Evolutionary conservation across 2,329 filamentous ascomycete genomes (phyloP), one percentile per base, ranked within the genome.

Genomic region (Alternaria burnsii): DNA sequence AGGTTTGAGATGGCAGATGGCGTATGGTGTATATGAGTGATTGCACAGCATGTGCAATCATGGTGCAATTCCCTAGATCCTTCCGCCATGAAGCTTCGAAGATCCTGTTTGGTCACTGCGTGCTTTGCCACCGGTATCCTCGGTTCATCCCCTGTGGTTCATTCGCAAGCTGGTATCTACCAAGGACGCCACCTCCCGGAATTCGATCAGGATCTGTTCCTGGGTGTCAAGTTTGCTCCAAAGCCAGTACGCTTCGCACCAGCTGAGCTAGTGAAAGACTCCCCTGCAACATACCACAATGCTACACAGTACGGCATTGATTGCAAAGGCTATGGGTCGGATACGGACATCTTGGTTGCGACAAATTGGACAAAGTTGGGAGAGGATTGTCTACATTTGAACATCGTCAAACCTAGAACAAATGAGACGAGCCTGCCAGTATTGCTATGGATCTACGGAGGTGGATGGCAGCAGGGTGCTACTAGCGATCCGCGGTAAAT

Each of bases 301-400:
- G 69, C 40, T 2, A 70, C 68, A 0, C 62, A 67, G 43, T 75
- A 75, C 59, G 72, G 72, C 9, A 12, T 72, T 16, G 72, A 75
- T 32, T 75, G 72, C 53, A 61, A 58, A 0, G 72, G 70, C 3
- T 75, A 75, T 59, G 72, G 72, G 0, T 68, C 65, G 9, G 72
- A 75, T 34, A 74, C 71, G 0, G 70, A 64, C 16, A 51, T 54
- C 36, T 61, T 75, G 12, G 70, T 74, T 20, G 58, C 59, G 10
- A 51, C 59, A 5, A 68, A 68, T 11, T 71, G 58, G 69, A 74
- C 72, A 4, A 65, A 53, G 22, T 30, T 75, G 10, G 70, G 72
- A 4, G 73, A 76, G 64, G 84, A 86, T 55, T 86, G 85, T 58
- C 61, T 82, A 6, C 78, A 77, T 56, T 61, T 82, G 10, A 82